Base-by-base conservation (phyloP, 1,139 yeast genomes). In the Blastobotrys indianensis region DNA sequence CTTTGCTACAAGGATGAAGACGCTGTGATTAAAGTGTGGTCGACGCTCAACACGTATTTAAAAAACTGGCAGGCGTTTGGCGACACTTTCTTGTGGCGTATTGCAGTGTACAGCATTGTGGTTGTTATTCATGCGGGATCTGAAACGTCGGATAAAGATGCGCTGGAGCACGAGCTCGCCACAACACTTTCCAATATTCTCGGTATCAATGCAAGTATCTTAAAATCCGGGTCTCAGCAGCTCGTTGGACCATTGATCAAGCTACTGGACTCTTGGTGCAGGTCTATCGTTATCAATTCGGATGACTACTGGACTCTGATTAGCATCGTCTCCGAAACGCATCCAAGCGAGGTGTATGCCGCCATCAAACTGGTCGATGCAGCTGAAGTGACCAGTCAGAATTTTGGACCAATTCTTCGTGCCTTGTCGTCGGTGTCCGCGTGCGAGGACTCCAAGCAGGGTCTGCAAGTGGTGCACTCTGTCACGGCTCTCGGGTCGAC, bases 381-480 rank as follows among this genome's bases (percentile, higher is more conserved):
- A 15, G 2, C 23, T 9, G 35, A 13, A n/a, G 11, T 42, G 11
- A 37, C 36, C 9, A 32, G 13, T 10, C 16, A 20, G 8, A 33
- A 32, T 28, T 42, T 29, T 37, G 33, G 20, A 3, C 39, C 33
- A 2, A 15, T 41, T 3, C n/a, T 34, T 13, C 20, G 37, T 7
- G 11, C 12, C 11, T 25, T 42, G 4, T 15, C 28, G 11, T 9
- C 28, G 2, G 32, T 42, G 13, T 20, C 32, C 28, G 34, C n/a
- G n/a, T n/a, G 11, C 28, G 33, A 8, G n/a, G 67, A 81, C 32
- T 76, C 84, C 31, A 73, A 73, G 15, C 63, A 78, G 30, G 82
- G 94, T 0, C 70, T 80, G 49, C 72, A 72, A 47, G 82, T 94
- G 0, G 77, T 87, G 39, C 69, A 74, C 34, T 42, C 52, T 32